Base-by-base conservation (phyloP, 2,329 filamentous ascomycete species). In the Parastagonospora avenae region DNA sequence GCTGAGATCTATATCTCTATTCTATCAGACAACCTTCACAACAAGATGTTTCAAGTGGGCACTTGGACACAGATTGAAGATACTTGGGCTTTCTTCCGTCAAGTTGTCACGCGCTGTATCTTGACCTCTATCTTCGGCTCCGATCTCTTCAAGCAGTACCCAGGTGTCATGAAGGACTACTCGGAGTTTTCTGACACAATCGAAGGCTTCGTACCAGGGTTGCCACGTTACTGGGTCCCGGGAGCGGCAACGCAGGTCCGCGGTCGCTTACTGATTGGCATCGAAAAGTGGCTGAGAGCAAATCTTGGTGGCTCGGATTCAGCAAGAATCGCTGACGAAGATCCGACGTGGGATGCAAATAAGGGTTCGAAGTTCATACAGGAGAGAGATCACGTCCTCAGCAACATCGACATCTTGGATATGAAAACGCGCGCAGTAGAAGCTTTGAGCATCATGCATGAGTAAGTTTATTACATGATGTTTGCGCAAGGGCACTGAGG, bases 1-100 rank as follows among this genome's bases (percentile, higher is more conserved):
- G 37, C 49, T 28, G 52, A 70, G n/a, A 37, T 41, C 7, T 70
- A 68, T 36, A 52, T 61, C 24, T 48, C 58, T 2, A 56, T 48
- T 8, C 41, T 71, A 8, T 63, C 63, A 6, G 45, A 50, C 7
- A 66, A 57, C n/a, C 50, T 71, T 39, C 48, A 65, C 27, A 60
- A 64, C 14, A 69, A 69, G 43, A 68, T 67, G 65, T 68, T 71
- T 14, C 64, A 70, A 40, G 36, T 55, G 5, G 52, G 55, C 11
- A 57, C 41, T 14, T 71, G 68, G 68, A 68, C 64, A 8, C 59
- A 62, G 10, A 67, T 71, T 15, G 64, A 70, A 46, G 66, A 71
- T 24, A 31, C 66, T 2, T 69, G 62, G 63, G 66, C 64, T 0
- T 71, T 70, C 43, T 54, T 68, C 14, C 60, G 66, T 42, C 59